Conservation (phyloP, 2,329 filamentous ascomycete species). For the Capronia epimyces region DNA sequence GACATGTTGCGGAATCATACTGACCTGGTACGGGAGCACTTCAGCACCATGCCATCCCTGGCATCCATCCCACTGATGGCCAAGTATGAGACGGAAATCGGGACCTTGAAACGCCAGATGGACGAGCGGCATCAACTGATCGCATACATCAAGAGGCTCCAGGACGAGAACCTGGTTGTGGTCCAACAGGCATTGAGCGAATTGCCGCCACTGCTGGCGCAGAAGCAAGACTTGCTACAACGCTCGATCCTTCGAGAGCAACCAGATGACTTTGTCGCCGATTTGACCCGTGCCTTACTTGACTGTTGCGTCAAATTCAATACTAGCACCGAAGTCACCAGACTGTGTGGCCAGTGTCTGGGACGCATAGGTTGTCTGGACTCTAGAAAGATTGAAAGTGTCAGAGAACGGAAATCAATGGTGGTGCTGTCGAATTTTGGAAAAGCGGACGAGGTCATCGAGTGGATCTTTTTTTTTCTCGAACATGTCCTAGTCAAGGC, state of each 20-base stretch:
- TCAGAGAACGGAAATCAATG: conserved; percentile 73
- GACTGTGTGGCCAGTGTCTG: conserved; percentile 72
- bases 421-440: conserved; percentile 85
- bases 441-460: conserved; percentile 67
- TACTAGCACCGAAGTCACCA: conserved; percentile 60
- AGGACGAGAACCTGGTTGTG: conserved; percentile 79
- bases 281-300: conserved; percentile 69
- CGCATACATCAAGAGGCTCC: conserved; percentile 67
- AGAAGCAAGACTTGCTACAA: conserved; percentile 72
- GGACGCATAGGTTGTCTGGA: conserved; percentile 89
- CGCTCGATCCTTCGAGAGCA: conserved; percentile 76
- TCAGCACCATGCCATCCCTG: conserved; percentile 73
- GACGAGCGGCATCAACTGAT: conserved; percentile 62
- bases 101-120: conserved; percentile 58
- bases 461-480: conserved; percentile 80
- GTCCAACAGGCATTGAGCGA: conserved; percentile 76
- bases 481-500: conserved; percentile 84
- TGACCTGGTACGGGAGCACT: conserved; percentile 57
- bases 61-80: conserved; percentile 63
- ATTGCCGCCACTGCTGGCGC: conserved; percentile 64
- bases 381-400: conserved; percentile 77
- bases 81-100: conserved; percentile 62
- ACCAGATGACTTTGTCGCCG: conserved; percentile 66
- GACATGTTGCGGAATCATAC: conserved; percentile 61
- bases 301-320: conserved; percentile 82